Evolutionary conservation across 768 basidiomycete species (phyloP).

Genomic region (Russula sp.): DNA sequence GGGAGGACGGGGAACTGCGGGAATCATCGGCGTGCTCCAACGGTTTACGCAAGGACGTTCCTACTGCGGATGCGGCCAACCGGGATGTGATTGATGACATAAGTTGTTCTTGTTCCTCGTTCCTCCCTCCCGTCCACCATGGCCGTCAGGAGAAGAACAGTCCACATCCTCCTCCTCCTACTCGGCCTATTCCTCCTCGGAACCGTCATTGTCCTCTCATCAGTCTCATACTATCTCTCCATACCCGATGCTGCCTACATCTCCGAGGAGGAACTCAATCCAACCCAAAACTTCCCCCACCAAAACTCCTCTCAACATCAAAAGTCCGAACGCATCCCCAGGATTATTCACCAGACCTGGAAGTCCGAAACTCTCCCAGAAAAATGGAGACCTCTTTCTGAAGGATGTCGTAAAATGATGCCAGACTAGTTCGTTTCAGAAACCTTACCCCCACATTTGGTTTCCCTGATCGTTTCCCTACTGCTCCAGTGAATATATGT

Average conservation of each 20-base stretch:
- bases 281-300: conserved; percentile 51
- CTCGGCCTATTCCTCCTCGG: conserved; percentile 80
- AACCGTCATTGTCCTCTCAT: conserved; percentile 88
- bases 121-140: conserved; percentile 28
- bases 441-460: conserved; percentile 11
- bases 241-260: conserved; percentile 79
- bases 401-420: conserved; percentile 87
- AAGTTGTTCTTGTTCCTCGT: conserved; percentile 9
- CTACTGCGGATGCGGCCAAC: conserved; percentile 45
- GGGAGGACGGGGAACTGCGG: conserved; percentile 52
- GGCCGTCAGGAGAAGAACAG: conserved; percentile 42
- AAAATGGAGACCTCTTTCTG: conserved; percentile 76
- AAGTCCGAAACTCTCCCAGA: conserved; percentile 83
- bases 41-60: conserved; percentile 52
- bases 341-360: conserved; percentile 98
- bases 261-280: conserved; percentile 69
- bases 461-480: conserved; percentile 20
- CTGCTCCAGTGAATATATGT: conserved; percentile 77
- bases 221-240: conserved; percentile 84
- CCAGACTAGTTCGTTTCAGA: conserved; percentile 85
- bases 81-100: conserved; percentile 31
- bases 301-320: conserved; percentile 64
- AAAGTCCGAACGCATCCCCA: conserved; percentile 73
- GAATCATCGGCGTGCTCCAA: conserved; percentile 50
- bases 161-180: conserved; percentile 49